Conservation (phyloP, 352 stramenopile genomes). For the Globisporangium solare region DNA sequence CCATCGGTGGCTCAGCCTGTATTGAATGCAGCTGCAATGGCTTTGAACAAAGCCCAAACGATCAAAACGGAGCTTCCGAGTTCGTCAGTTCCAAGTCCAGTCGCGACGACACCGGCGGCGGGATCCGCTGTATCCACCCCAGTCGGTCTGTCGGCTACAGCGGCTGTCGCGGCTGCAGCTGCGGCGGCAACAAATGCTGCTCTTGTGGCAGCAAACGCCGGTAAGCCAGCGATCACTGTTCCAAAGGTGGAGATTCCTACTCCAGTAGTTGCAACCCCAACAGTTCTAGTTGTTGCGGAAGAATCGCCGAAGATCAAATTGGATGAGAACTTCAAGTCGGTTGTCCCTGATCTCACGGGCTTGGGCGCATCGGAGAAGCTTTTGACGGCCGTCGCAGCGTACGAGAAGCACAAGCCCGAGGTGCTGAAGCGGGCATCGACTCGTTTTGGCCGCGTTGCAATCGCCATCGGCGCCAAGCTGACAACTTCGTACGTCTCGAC, state of each 20-base stretch:
- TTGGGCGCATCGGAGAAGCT: slow-evolving; percentile 75
- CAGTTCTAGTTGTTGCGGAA: slow-evolving; percentile 4
- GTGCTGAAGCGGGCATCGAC: slow-evolving; percentile 57
- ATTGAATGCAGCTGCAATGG: slow-evolving; percentile 18
- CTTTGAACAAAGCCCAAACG: slow-evolving; percentile 31
- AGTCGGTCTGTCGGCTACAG: slow-evolving; percentile 3
- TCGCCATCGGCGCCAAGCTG: slow-evolving; percentile 75
- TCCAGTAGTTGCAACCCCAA: not conserved
- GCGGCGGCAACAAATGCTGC: slow-evolving; percentile 9
- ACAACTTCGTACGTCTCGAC: slow-evolving; percentile 54
- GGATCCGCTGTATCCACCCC: slow-evolving; percentile 7
- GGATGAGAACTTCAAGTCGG: slow-evolving; percentile 57
- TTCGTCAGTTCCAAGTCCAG: slow-evolving; percentile 4
- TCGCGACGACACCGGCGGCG: slow-evolving; percentile 11
- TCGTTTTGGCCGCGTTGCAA: slow-evolving; percentile 64
- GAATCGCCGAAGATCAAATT: slow-evolving; percentile 26
- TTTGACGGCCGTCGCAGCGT: slow-evolving; percentile 69
- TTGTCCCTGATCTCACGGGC: slow-evolving; percentile 68
- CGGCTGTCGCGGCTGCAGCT: slow-evolving; percentile 9
- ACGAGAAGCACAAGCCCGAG: slow-evolving; percentile 81
- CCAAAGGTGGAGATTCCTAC: slow-evolving; percentile 3
- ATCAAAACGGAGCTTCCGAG: slow-evolving; percentile 25
- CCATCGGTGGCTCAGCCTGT: slow-evolving; percentile 19
- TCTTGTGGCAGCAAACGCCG: slow-evolving; percentile 4
- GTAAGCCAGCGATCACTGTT: slow-evolving; percentile 11